Conservation (phyloP, 2,329 filamentous ascomycete species). For the Coniochaeta sp. region DNA sequence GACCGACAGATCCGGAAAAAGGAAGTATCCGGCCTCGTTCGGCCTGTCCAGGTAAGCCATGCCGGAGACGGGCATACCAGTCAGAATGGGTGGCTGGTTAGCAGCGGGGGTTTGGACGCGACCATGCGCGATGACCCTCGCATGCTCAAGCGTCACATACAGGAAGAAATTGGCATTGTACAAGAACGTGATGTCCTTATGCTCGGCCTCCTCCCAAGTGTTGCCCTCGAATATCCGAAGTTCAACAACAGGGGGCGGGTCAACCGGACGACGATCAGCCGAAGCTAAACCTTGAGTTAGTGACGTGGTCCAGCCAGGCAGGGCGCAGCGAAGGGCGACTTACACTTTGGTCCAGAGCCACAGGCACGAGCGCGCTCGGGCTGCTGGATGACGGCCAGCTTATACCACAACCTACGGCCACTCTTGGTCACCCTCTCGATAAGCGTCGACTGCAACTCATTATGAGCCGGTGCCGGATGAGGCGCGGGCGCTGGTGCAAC, state of each 20-base stretch:
- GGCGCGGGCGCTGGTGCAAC: slow-evolving; percentile 2
- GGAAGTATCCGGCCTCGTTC: slow-evolving; percentile 76
- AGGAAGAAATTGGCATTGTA: slow-evolving; percentile 98
- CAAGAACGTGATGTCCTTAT: slow-evolving; percentile 74
- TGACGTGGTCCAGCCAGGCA: slow-evolving; percentile 13
- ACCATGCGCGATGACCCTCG: slow-evolving; percentile 74
- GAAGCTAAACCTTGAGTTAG: slow-evolving; percentile 50
- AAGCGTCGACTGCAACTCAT: slow-evolving; percentile 11
- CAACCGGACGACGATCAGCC: slow-evolving; percentile 84
- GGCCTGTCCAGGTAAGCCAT: slow-evolving; percentile 95
- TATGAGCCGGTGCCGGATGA: slow-evolving; percentile 9
- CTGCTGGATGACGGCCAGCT: slow-evolving; percentile 82
- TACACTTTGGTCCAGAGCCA: slow-evolving; percentile 92
- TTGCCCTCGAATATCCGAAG: slow-evolving; percentile 75
- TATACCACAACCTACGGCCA: slow-evolving; percentile 73
- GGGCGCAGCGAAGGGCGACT: slow-evolving; percentile 23
- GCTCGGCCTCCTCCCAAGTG: slow-evolving; percentile 51
- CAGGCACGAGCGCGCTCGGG: slow-evolving; percentile 91
- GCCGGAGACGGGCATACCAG: slow-evolving; percentile 88
- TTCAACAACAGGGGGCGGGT: slow-evolving; percentile 90
- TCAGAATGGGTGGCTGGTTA: slow-evolving; percentile 74
- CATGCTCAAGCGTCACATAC: slow-evolving; percentile 83
- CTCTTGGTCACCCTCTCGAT: slow-evolving; percentile 53
- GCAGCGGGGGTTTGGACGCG: slow-evolving; percentile 63
- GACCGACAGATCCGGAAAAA: slow-evolving; percentile 94